phyloP scores from a whole-genome alignment of 495 filamentous ascomycete genomes.

The Neurospora intermedia region DNA sequence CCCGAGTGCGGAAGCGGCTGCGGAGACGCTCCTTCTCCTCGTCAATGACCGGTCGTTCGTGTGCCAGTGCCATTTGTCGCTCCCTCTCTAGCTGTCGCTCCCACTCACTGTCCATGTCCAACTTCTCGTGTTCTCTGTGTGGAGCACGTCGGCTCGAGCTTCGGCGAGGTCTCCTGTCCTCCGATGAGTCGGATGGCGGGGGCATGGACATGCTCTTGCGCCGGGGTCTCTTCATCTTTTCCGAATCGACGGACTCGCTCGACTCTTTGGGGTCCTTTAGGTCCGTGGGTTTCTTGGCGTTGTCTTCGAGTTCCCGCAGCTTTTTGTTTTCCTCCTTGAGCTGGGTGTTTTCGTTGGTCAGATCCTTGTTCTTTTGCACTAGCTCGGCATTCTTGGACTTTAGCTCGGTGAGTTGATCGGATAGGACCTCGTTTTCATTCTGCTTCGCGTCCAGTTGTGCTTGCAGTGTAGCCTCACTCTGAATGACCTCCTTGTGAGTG shows the following conservation, averaged over 20 bases:
- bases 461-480: constrained; percentile 60
- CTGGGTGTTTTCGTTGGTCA: constrained; percentile 77
- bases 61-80: constrained; percentile 8
- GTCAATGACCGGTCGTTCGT: constrained; percentile 6
- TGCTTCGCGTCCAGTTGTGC: constrained; percentile 71
- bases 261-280: neutral
- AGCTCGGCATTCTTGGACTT: constrained; percentile 46
- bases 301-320: constrained; percentile 67
- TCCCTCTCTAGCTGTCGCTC: constrained; percentile 7
- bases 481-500: constrained; percentile 43
- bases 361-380: constrained; percentile 76
- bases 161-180: constrained; percentile 20
- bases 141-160: constrained; percentile 15
- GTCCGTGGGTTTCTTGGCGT: constrained; percentile 35
- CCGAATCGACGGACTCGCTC: neutral
- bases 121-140: constrained; percentile 8
- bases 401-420: neutral
- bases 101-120: constrained; percentile 15
- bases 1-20: constrained; percentile 15
- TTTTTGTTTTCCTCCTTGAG: constrained; percentile 73
- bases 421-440: constrained; percentile 61
- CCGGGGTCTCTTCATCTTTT: constrained; percentile 4
- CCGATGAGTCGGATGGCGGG: constrained; percentile 12
- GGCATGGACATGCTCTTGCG: neutral
- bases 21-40: constrained; percentile 20